A percentile compares a stretch with the other conserved stretches of the same genome.
phyloP scores from a whole-genome alignment of 768 basidiomycete species.

The Lactarius pseudohatsudake region DNA sequence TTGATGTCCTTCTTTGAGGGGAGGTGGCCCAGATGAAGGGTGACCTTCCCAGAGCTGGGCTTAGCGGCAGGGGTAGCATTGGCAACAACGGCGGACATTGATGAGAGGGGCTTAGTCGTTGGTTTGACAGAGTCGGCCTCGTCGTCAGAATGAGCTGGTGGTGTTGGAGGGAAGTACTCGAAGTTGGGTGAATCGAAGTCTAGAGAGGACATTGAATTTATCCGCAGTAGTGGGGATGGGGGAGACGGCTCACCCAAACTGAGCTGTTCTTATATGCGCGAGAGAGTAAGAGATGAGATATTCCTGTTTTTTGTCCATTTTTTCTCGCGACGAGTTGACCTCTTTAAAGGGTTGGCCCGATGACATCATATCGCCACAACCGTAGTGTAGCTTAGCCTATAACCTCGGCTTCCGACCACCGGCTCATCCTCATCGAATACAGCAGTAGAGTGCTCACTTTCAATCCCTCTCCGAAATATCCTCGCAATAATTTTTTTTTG shows the following conservation, averaged over 20 bases:
- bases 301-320: conserved; percentile 1
- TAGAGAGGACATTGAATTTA: conserved; percentile 24
- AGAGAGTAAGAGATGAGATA: background rate
- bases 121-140: conserved; percentile 13
- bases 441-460: background rate
- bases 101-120: conserved; percentile 11
- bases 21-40: conserved; percentile 71
- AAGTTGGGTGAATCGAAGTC: conserved; percentile 28
- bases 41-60: conserved; percentile 44
- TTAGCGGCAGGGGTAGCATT: conserved; percentile 30
- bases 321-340: conserved; percentile 7
- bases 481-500: conserved; percentile 3
- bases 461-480: background rate
- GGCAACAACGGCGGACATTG: conserved; percentile 24
- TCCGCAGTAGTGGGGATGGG: conserved; percentile 3
- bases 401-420: conserved; percentile 4
- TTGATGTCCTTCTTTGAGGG: conserved; percentile 73
- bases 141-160: conserved; percentile 34
- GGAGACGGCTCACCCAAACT: conserved; percentile 7
- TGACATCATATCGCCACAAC: conserved; percentile 20
- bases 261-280: conserved; percentile 11
- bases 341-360: conserved; percentile 18
- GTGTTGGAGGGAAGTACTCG: conserved; percentile 40
- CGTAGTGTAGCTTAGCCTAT: background rate
- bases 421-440: conserved; percentile 11